Conservation (phyloP, 2,329 filamentous ascomycete genomes). For the Botrytis cinerea region DNA sequence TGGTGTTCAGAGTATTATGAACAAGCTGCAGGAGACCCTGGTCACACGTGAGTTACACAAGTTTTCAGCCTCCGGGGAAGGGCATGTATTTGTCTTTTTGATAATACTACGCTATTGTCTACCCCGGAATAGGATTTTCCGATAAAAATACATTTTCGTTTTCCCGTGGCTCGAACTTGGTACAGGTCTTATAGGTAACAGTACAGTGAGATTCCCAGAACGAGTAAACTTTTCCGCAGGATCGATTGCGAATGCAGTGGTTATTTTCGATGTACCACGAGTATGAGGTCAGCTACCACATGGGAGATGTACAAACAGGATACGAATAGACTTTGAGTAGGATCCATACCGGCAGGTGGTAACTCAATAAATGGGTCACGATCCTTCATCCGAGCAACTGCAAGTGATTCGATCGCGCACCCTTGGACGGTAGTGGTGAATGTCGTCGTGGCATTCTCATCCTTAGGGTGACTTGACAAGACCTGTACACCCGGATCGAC, state of each 20-base stretch:
- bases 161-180: background rate
- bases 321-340: background rate
- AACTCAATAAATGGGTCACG: background rate
- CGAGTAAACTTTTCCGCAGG: background rate
- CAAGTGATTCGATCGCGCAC: background rate
- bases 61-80: background rate
- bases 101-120: background rate
- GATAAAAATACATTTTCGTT: background rate
- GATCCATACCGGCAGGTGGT: background rate
- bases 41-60: background rate
- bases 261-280: background rate
- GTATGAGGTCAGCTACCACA: background rate
- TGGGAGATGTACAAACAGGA: background rate
- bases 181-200: background rate
- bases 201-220: accelerated
- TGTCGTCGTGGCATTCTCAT: background rate
- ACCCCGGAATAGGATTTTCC: background rate
- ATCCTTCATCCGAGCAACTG: background rate
- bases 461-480: background rate
- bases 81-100: background rate
- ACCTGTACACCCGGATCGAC: background rate
- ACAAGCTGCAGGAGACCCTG: slow-evolving; percentile 2
- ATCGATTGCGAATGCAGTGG: background rate
- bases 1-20: background rate
- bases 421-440: background rate